phyloP scores from a whole-genome alignment of 768 basidiomycete genomes.

The Tulasnella sp. region DNA sequence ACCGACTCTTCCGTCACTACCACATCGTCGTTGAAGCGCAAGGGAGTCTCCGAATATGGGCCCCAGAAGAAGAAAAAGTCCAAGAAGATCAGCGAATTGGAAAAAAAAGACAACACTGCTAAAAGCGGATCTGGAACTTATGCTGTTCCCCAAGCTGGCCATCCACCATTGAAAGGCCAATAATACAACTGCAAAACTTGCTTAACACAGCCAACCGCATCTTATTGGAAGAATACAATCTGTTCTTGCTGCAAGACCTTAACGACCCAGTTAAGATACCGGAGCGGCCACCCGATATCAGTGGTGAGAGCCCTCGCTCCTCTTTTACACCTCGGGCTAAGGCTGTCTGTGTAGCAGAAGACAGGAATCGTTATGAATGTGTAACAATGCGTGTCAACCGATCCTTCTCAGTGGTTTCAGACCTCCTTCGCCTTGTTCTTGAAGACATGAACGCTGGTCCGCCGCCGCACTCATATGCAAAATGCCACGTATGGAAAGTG shows the following conservation, averaged over 20 bases:
- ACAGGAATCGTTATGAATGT: neutral
- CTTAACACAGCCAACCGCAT: too few relatives aligned
- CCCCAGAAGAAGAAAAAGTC: neutral
- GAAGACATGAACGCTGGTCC: neutral
- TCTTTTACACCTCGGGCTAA: neutral
- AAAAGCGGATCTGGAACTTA: too few relatives aligned
- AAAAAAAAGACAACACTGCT: neutral
- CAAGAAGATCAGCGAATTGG: neutral
- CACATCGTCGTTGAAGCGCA: neutral
- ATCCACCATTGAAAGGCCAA: neutral
- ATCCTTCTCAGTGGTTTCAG: neutral
- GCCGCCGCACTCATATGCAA: neutral
- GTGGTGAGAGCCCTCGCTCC: neutral
- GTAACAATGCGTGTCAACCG: neutral
- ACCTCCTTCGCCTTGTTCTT: neutral
- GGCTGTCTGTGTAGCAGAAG: neutral
- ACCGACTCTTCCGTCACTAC: neutral
- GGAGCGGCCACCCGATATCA: neutral
- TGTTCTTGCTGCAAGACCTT: neutral
- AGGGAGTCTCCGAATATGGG: neutral
- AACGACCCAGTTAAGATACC: neutral
- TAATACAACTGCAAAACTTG: neutral
- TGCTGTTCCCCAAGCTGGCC: too few relatives aligned
- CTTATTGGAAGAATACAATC: neutral
- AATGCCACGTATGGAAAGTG: neutral